A percentile compares a stretch with the other conserved stretches of the same genome.
phyloP scores from a whole-genome alignment of 225 moss, liverwort and hornwort species.

The Sphagnum tenellum region DNA sequence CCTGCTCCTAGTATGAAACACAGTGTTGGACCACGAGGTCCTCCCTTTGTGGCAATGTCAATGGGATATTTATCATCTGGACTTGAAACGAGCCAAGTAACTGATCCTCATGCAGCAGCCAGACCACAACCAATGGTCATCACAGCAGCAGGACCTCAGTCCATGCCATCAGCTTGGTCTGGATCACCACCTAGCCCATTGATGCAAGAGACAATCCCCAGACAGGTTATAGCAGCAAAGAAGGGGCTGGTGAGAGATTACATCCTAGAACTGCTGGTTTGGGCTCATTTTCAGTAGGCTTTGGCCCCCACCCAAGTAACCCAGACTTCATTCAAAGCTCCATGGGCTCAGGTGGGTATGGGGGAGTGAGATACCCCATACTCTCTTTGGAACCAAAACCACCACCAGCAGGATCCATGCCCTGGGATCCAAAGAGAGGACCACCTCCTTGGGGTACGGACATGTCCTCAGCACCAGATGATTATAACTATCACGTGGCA shows the following conservation, averaged over 20 bases:
- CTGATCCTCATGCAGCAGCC: not conserved
- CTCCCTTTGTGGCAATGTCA: not conserved
- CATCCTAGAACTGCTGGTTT: not conserved
- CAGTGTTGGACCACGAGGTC: not conserved
- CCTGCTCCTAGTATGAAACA: not conserved
- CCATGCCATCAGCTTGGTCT: not conserved
- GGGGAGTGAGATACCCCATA: not conserved
- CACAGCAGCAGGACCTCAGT: not conserved
- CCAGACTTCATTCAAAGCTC: not conserved
- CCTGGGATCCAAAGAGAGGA: not conserved
- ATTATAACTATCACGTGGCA: not conserved
- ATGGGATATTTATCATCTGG: too few species aligned
- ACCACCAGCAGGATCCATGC: not conserved
- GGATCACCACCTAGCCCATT: not conserved
- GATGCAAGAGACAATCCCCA: not conserved
- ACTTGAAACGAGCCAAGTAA: too few species aligned
- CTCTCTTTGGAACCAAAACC: not conserved
- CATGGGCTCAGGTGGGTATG: not conserved
- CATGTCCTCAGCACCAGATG: not conserved
- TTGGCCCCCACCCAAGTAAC: not conserved
- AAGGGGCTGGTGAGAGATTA: not conserved
- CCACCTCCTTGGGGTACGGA: too few species aligned
- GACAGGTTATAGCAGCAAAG: not conserved
- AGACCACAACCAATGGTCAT: not conserved
- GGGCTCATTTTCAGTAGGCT: not conserved